Evolutionary conservation across 768 basidiomycete genomes (phyloP).

Genomic region (Phaeolepiota aurea): DNA sequence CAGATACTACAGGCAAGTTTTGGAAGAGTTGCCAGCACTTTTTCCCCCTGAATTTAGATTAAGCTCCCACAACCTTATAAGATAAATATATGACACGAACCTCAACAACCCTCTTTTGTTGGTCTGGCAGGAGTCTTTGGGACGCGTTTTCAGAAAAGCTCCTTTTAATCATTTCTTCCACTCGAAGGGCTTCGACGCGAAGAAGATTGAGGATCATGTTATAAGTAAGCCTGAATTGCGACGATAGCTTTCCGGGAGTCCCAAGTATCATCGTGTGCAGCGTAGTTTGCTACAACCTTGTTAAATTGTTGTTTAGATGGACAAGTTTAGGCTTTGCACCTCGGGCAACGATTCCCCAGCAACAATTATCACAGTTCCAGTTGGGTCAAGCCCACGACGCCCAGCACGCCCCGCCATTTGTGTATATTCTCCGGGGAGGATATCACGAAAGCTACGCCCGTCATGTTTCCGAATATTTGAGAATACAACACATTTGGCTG

Average conservation of each 20-base stretch:
- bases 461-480: constrained; percentile 94
- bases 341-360: constrained; percentile 82
- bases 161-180: constrained; percentile 99
- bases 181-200: constrained; percentile 89
- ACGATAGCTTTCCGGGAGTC: constrained; percentile 84
- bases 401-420: constrained; percentile 99
- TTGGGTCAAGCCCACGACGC: constrained; percentile 88
- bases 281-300: constrained; percentile 49
- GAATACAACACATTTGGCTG: constrained; percentile 94
- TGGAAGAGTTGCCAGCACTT: constrained; percentile 47
- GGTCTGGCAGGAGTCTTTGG: constrained; percentile 85
- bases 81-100: constrained; percentile 18
- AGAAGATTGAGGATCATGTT: constrained; percentile 98
- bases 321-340: constrained; percentile 31
- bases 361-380: constrained; percentile 91
- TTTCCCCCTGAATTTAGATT: constrained; percentile 57
- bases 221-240: constrained; percentile 96
- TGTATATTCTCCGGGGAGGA: constrained; percentile 89
- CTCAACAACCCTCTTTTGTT: constrained; percentile 81
- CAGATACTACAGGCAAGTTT: constrained; percentile 67
- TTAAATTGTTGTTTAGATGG: constrained; percentile 1
- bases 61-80: constrained; percentile 6
- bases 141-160: constrained; percentile 98
- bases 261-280: constrained; percentile 91
- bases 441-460: constrained; percentile 84